Evolutionary conservation across 805 yeast species (phyloP).

Genomic region (Ascoidea rubescens): DNA sequence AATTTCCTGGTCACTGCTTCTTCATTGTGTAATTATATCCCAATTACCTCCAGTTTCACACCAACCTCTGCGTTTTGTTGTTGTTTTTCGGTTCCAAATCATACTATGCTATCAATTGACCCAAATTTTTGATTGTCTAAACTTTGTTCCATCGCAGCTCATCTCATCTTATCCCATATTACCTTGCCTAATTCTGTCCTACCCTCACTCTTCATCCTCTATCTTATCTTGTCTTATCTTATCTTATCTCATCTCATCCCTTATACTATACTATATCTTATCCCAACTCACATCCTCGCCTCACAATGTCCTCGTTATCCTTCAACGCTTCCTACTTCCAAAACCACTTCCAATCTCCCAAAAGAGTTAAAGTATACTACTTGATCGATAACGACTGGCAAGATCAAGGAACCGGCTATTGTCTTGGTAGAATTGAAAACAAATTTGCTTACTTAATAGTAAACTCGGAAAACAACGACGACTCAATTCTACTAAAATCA

Average conservation of each 20-base stretch:
- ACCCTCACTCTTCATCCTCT: too few relatives aligned
- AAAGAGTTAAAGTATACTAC: slow-evolving; percentile 85
- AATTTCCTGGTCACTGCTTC: too few relatives aligned
- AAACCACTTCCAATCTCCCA: slow-evolving; percentile 24
- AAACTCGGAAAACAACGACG: slow-evolving; percentile 48
- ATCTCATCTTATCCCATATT: background rate
- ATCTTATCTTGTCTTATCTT: too few relatives aligned
- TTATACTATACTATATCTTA: background rate
- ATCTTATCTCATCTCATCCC: background rate
- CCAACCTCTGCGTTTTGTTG: too few relatives aligned
- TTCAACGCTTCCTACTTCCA: too few relatives aligned
- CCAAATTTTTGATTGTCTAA: too few relatives aligned
- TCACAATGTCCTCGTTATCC: too few relatives aligned
- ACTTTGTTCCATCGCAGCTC: background rate
- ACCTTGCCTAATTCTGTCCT: background rate
- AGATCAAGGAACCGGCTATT: slow-evolving; percentile 87
- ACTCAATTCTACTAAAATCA: slow-evolving; percentile 47
- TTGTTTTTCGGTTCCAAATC: too few relatives aligned
- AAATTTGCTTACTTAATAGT: slow-evolving; percentile 52
- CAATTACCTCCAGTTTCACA: too few relatives aligned
- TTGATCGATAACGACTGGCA: slow-evolving; percentile 75
- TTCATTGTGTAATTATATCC: too few relatives aligned
- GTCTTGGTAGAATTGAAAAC: slow-evolving; percentile 47
- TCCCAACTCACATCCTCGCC: background rate
- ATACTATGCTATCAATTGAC: too few relatives aligned